A percentile compares a stretch with the other conserved stretches of the same genome.
Conservation (phyloP, 345 rosid species). For the Garcia nutans region DNA sequence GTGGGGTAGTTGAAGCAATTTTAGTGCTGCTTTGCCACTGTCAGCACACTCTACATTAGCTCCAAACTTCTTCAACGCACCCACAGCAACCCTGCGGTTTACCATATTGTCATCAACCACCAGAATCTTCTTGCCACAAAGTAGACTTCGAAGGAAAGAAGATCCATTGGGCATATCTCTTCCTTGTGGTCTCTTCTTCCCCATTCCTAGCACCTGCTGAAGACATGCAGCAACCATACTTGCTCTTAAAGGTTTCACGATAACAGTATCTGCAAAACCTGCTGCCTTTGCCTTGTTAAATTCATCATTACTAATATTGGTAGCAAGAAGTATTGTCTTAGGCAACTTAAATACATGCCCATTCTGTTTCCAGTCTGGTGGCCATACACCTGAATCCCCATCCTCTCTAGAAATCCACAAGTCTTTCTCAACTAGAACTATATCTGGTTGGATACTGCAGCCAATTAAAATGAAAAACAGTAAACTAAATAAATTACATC, state of each 20-base stretch:
- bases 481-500: not conserved
- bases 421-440: conserved; percentile 89
- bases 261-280: conserved; percentile 86
- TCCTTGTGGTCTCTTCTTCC: conserved; percentile 57
- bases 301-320: conserved; percentile 61
- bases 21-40: conserved; percentile 79
- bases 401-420: conserved; percentile 68
- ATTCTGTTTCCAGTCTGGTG: conserved; percentile 47
- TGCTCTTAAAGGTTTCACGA: conserved; percentile 93
- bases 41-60: conserved; percentile 85
- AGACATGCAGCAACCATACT: conserved; percentile 97
- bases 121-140: conserved; percentile 73
- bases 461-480: conserved; percentile 16
- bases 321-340: conserved; percentile 71
- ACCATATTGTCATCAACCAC: conserved; percentile 92
- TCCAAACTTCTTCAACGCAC: conserved; percentile 91
- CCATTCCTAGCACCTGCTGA: conserved; percentile 70
- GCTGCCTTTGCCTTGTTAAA: conserved; percentile 68
- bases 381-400: conserved; percentile 30
- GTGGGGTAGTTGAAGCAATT: conserved; percentile 76
- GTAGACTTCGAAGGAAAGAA: conserved; percentile 50
- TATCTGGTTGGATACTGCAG: conserved; percentile 54
- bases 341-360: conserved; percentile 52
- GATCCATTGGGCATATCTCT: conserved; percentile 44
- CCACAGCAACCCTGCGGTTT: conserved; percentile 90